Percentiles rank a stretch among this genome's conserved stretches.
phyloP scores from a whole-genome alignment of 2,329 filamentous ascomycete genomes.

The Alternaria postmessia region DNA sequence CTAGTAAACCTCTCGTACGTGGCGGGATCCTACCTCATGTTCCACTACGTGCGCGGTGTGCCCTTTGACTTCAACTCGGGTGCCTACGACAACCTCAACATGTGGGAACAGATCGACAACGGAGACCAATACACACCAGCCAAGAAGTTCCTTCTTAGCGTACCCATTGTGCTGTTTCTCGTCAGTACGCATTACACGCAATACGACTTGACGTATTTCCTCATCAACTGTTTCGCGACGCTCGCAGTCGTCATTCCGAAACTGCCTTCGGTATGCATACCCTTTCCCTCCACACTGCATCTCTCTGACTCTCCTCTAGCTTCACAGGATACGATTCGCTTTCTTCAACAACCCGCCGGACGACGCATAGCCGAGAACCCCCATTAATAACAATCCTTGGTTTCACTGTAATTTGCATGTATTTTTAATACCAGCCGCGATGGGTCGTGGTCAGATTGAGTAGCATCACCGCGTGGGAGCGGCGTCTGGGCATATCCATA shows the following conservation, averaged over 20 bases:
- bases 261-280: slow-evolving; percentile 81
- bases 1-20: slow-evolving; percentile 99
- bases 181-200: slow-evolving; percentile 99
- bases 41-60: slow-evolving; percentile 96
- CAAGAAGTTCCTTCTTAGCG: slow-evolving; percentile 96
- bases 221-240: slow-evolving; percentile 94
- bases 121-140: slow-evolving; percentile 98
- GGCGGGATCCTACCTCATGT: slow-evolving; percentile 99
- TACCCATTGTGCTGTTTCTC: slow-evolving; percentile 92
- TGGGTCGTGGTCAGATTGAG: slow-evolving; percentile 34
- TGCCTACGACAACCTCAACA: slow-evolving; percentile 98
- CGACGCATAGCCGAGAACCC: slow-evolving; percentile 36
- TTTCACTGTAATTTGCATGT: slow-evolving; percentile 44
- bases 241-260: slow-evolving; percentile 95
- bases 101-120: slow-evolving; percentile 99
- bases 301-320: slow-evolving; percentile 31
- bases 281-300: background rate
- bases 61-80: slow-evolving; percentile 99
- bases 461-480: slow-evolving; percentile 37
- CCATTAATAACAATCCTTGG: slow-evolving; percentile 30
- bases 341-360: slow-evolving; percentile 51
- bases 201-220: slow-evolving; percentile 96
- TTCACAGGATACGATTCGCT: slow-evolving; percentile 51
- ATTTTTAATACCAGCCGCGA: slow-evolving; percentile 44
- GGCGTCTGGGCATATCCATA: slow-evolving; percentile 36